These are phyloP conservation scores for Theobroma grandiflorum DNA, from an alignment of 441 rosid genomes.

Conservation along the genomic window DNA sequence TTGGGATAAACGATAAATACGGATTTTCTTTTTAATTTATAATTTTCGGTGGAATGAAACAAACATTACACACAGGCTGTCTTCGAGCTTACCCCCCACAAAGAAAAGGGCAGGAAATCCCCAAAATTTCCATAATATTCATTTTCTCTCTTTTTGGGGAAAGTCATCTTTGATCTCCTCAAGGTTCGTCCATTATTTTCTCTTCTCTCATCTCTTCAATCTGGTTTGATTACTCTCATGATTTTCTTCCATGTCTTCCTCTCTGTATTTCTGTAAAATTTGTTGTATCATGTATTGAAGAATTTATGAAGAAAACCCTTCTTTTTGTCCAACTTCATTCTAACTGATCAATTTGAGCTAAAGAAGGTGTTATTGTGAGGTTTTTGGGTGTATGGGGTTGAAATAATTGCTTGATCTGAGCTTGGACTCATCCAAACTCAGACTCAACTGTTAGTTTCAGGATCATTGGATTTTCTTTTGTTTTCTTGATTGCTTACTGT, in stretches of 20 bases:
- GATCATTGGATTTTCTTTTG: neutral
- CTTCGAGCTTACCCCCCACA: neutral
- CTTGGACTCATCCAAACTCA: neutral
- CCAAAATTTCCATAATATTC: neutral
- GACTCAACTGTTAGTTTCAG: neutral
- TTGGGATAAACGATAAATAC: neutral
- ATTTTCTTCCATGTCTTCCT: no score
- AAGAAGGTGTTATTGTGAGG: neutral
- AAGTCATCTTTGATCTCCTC: neutral
- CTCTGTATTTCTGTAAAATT: neutral
- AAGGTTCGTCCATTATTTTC: neutral
- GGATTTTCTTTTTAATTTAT: no score
- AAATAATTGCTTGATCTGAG: conserved; percentile 2
- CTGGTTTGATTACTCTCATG: neutral
- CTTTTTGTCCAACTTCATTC: neutral
- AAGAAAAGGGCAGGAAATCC: neutral
- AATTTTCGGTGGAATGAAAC: no score
- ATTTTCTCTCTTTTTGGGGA: neutral
- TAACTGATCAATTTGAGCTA: neutral
- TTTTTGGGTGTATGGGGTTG: neutral
- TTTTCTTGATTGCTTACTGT: neutral
- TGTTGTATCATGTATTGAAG: neutral
- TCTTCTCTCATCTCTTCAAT: neutral
- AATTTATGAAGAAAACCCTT: neutral
- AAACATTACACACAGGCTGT: neutral